Conservation (phyloP, 129 eudicot genomes). For the Saussurea involucrata region DNA sequence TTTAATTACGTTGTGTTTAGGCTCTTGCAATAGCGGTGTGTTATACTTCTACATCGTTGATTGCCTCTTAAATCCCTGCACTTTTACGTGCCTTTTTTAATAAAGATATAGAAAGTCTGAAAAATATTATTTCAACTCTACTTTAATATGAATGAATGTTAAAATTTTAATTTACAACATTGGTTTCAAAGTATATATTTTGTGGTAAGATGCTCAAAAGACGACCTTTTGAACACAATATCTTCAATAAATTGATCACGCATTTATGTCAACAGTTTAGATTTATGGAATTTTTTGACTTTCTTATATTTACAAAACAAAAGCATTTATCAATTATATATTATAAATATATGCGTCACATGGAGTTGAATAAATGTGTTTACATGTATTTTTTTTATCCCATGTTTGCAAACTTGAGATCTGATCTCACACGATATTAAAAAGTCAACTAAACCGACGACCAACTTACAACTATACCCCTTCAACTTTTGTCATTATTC, state of each 20-base stretch:
- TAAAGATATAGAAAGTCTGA: no score
- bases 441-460: slow-evolving; percentile 22
- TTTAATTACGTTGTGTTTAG: no score
- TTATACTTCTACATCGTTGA: no score
- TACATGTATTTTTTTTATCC: slow-evolving; percentile 2
- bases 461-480: slow-evolving; percentile 9
- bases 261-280: not conserved
- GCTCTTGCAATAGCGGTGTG: no score
- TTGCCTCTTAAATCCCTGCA: no score
- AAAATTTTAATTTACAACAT: no score
- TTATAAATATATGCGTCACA: not conserved
- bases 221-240: not conserved
- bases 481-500: not conserved
- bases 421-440: slow-evolving; percentile 10
- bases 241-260: not conserved
- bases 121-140: no score
- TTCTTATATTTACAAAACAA: not conserved
- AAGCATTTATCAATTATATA: not conserved
- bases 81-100: no score
- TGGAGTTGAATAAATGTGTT: slow-evolving; percentile 24
- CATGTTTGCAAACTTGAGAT: slow-evolving; percentile 15
- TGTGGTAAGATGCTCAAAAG: not conserved
- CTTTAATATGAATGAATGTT: no score
- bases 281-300: not conserved
- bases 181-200: no score